phyloP scores from a whole-genome alignment of 2,329 filamentous ascomycete species.

The Mycosphaerella sp. region DNA sequence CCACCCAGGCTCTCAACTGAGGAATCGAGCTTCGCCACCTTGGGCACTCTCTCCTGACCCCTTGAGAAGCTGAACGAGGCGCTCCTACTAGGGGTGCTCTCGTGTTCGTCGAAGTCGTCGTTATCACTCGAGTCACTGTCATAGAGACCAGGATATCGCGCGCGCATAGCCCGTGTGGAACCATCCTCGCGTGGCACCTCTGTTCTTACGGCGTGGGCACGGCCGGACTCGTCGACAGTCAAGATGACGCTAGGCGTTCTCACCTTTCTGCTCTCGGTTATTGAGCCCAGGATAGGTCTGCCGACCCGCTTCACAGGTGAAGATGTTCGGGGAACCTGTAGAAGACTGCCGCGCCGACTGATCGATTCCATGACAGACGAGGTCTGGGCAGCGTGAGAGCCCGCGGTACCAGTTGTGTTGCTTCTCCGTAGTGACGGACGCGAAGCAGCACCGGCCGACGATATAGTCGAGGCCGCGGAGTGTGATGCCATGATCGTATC shows the following conservation, averaged over 20 bases:
- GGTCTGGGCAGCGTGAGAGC: conserved; percentile 21
- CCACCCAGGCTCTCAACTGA: conserved; percentile 34
- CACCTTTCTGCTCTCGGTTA: conserved; percentile 40
- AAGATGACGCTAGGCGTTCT: conserved; percentile 38
- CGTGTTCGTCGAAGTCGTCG: conserved; percentile 26
- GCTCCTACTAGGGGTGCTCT: conserved; percentile 26
- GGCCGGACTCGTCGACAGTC: conserved; percentile 43
- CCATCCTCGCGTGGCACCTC: conserved; percentile 29
- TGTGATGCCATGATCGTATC: conserved; percentile 38
- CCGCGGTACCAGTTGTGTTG: conserved; percentile 40
- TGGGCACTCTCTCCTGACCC: conserved; percentile 27
- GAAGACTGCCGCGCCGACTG: conserved; percentile 27
- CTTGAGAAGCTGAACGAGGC: conserved; percentile 31
- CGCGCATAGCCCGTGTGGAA: conserved; percentile 33
- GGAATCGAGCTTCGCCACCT: conserved; percentile 32
- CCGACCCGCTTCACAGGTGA: conserved; percentile 45
- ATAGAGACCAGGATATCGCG: conserved; percentile 44
- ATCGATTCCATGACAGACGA: conserved; percentile 29
- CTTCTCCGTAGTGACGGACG: conserved; percentile 38
- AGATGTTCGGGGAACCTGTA: conserved; percentile 39
- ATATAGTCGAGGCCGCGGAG: conserved; percentile 21
- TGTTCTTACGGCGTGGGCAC: conserved; percentile 37
- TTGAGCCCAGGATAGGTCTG: conserved; percentile 39
- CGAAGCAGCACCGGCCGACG: conserved; percentile 2
- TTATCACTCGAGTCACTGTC: conserved; percentile 35